Base-by-base conservation (phyloP, 2,329 filamentous ascomycete genomes). In the Kalaharituber pfeilii region DNA sequence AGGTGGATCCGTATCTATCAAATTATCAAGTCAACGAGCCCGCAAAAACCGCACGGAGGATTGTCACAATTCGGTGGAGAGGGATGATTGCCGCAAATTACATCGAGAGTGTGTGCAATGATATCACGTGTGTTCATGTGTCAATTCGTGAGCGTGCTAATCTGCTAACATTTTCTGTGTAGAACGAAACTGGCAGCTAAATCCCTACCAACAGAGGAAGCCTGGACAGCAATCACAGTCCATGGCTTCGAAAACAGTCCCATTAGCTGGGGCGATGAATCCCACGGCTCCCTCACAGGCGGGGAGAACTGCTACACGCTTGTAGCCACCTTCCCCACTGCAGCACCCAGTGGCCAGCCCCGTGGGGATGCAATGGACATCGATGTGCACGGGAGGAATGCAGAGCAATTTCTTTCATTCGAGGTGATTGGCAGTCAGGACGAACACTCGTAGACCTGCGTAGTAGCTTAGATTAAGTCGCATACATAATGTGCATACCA, bases 1-100 rank as follows among this genome's bases (percentile, higher is more conserved):
- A 64, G 4, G 74, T 86, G 28, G 81, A 89, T 66, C 69, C 77
- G 0, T 84, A 81, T 63, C 69, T 91, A 2, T 82, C 79, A 25
- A 75, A 80, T 22, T 89, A 89, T 65, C 67, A 59, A 13, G 49
- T 58, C 15, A 51, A 26, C 26, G 44, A 56, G 11, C 24, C 18
- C 27, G 24, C 33, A 22, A 30, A 30, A 28, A 45, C 44, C 39
- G 11, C 49, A 9, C 27, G 25, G 11, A 39, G 24, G 15, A 28
- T 64, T 8, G 54, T 60, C 15, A 59, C 56, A 36, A 52, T 64
- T 27, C 57, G 58, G 5, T 62, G 62, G 55, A 50, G 57, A 20
- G 62, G 62, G 3, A 56, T 64, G 47, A 26, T 64, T 11, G 56
- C 61, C n/a, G 57, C 59, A 5, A 36, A 44, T 27, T 64, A 60